phyloP scores from a whole-genome alignment of 2,329 filamentous ascomycete species.

The Waltergamsia citrina region DNA sequence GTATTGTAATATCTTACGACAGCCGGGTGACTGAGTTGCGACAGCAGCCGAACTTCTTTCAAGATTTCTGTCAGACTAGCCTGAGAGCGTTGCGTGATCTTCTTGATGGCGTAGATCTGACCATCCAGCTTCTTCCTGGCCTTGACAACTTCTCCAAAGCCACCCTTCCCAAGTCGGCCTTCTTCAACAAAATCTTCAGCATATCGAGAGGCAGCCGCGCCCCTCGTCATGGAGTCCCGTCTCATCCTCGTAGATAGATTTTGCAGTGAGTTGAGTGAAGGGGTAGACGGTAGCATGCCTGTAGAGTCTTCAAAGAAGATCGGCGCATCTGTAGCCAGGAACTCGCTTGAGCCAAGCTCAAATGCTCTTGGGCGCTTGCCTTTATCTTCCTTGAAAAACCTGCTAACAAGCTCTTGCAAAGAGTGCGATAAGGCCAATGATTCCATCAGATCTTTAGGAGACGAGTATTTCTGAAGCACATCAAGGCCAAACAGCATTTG shows the following conservation, averaged over 20 bases:
- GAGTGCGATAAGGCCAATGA: conserved; percentile 63
- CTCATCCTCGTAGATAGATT: conserved; percentile 39
- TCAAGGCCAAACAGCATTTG: conserved; percentile 91
- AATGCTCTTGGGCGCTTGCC: conserved; percentile 82
- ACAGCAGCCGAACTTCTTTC: conserved; percentile 79
- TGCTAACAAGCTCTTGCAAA: conserved; percentile 69
- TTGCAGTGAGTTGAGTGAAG: conserved; percentile 28
- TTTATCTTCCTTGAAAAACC: conserved; percentile 76
- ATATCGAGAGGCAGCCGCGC: conserved; percentile 57
- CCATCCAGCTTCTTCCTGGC: conserved; percentile 90
- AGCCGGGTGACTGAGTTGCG: conserved; percentile 82
- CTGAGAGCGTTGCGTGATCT: conserved; percentile 76
- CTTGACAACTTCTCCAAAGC: conserved; percentile 93
- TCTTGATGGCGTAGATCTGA: conserved; percentile 92
- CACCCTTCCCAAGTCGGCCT: conserved; percentile 80
- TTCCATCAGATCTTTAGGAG: conserved; percentile 64
- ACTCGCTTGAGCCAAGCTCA: conserved; percentile 55
- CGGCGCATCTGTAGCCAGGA: conserved; percentile 55
- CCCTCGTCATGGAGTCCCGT: conserved; percentile 51
- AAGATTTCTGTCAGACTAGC: conserved; percentile 73
- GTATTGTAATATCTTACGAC: conserved; percentile 89
- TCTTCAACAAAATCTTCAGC: conserved; percentile 85
- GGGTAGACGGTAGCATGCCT: conserved; percentile 29
- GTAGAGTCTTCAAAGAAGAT: conserved; percentile 39
- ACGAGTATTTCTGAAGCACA: conserved; percentile 66